Evolutionary conservation across 2,329 filamentous ascomycete genomes (phyloP).

Genomic region (Monosporascus sp.): DNA sequence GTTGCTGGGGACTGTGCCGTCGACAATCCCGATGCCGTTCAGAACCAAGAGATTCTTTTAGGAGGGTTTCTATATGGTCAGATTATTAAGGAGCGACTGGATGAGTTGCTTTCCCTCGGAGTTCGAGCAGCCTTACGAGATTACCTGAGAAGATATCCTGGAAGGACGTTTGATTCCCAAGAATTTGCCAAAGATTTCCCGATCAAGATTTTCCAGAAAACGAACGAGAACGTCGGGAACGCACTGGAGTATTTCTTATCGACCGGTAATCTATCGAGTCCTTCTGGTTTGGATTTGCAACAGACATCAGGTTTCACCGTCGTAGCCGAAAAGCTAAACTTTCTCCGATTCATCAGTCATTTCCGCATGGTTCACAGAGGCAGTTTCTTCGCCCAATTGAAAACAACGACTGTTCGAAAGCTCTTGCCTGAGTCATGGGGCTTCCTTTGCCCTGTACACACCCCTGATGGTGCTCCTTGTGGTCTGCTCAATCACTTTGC

Average conservation of each 20-base stretch:
- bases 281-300: slow-evolving; percentile 88
- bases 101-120: slow-evolving; percentile 69
- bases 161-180: slow-evolving; percentile 69
- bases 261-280: slow-evolving; percentile 87
- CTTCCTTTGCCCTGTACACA: slow-evolving; percentile 95
- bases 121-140: slow-evolving; percentile 51
- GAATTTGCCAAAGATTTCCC: slow-evolving; percentile 78
- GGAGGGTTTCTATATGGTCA: slow-evolving; percentile 92
- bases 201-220: slow-evolving; percentile 68
- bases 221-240: slow-evolving; percentile 83
- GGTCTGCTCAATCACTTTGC: slow-evolving; percentile 91
- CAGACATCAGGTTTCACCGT: slow-evolving; percentile 94
- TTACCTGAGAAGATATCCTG: slow-evolving; percentile 48
- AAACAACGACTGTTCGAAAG: slow-evolving; percentile 95
- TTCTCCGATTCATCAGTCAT: slow-evolving; percentile 95
- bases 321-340: slow-evolving; percentile 98
- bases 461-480: slow-evolving; percentile 91
- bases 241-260: slow-evolving; percentile 92
- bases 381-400: slow-evolving; percentile 96
- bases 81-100: slow-evolving; percentile 90
- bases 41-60: slow-evolving; percentile 91
- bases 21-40: slow-evolving; percentile 94
- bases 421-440: slow-evolving; percentile 96
- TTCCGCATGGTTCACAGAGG: slow-evolving; percentile 99
- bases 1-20: slow-evolving; percentile 88